phyloP scores from a whole-genome alignment of 2,329 filamentous ascomycete genomes.

The Trichoderma polysporum region DNA sequence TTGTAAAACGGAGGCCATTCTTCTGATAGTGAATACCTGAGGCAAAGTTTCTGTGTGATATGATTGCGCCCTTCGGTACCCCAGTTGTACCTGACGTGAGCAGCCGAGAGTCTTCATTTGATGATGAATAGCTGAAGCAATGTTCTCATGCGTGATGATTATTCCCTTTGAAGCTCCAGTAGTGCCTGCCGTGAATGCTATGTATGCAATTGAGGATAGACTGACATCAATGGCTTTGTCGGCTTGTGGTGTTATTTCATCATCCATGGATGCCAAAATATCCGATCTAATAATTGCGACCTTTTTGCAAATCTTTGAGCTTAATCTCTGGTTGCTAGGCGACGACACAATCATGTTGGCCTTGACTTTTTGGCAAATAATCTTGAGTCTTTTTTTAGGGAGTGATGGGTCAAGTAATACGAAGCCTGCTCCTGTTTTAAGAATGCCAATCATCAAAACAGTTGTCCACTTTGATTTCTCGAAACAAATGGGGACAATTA shows the following conservation, averaged over 20 bases:
- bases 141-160: background rate
- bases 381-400: background rate
- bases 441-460: background rate
- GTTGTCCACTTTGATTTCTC: background rate
- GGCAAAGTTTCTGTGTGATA: conserved; percentile 21
- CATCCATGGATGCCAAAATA: too few relatives aligned
- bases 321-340: too few relatives aligned
- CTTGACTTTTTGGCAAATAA: background rate
- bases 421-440: background rate
- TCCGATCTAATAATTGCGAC: too few relatives aligned
- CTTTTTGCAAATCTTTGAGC: too few relatives aligned
- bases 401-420: background rate
- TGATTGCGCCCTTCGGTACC: conserved; percentile 24
- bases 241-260: background rate
- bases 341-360: background rate
- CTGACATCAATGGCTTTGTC: background rate
- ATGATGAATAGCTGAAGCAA: too few relatives aligned
- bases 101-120: too few relatives aligned
- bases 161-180: conserved; percentile 26
- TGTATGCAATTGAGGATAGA: background rate
- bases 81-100: too few relatives aligned
- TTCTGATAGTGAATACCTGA: conserved; percentile 16
- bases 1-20: background rate
- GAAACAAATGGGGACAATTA: background rate
- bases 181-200: conserved; percentile 27